Evolutionary conservation across 208 protist species (phyloP).

Genomic region (Wallacemonas sp.): DNA sequence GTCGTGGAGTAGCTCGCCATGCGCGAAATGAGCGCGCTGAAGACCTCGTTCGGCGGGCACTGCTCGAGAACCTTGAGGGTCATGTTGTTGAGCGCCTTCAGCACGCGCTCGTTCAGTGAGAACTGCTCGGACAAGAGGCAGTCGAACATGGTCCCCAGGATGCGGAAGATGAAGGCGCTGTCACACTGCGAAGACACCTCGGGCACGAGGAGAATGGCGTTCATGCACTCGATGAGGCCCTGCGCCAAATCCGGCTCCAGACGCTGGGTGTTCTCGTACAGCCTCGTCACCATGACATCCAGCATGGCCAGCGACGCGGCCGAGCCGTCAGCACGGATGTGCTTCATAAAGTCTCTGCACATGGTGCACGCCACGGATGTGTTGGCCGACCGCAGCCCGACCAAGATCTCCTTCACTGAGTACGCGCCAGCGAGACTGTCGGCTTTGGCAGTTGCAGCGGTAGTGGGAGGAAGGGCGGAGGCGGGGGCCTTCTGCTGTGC

Average conservation of each 20-base stretch:
- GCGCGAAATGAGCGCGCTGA: conserved; percentile 76
- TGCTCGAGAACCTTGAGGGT: conserved; percentile 75
- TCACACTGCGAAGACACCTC: conserved; percentile 56
- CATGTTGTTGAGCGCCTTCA: conserved; percentile 85
- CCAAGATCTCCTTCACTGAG: conserved; percentile 79
- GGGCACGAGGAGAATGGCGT: conserved; percentile 55
- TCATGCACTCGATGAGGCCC: conserved; percentile 66
- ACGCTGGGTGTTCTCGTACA: conserved; percentile 68
- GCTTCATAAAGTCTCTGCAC: conserved; percentile 69
- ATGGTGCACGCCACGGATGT: conserved; percentile 50
- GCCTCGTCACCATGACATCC: conserved; percentile 75
- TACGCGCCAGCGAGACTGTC: conserved; percentile 42
- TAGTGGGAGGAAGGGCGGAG: no score
- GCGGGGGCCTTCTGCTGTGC: no score
- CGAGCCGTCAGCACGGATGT: conserved; percentile 59
- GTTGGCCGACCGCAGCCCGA: conserved; percentile 67
- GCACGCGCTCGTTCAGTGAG: conserved; percentile 59
- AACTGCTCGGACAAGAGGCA: conserved; percentile 85
- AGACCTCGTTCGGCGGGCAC: conserved; percentile 73
- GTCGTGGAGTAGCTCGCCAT: conserved; percentile 81
- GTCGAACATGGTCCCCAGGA: conserved; percentile 82
- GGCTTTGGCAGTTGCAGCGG: no score
- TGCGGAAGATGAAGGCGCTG: conserved; percentile 66
- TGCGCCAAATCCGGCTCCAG: conserved; percentile 59
- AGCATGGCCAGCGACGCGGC: conserved; percentile 80